Evolutionary conservation across 2,329 filamentous ascomycete species (phyloP), one percentile per base, ranked within the genome.

Genomic region (Xylaria sp.): DNA sequence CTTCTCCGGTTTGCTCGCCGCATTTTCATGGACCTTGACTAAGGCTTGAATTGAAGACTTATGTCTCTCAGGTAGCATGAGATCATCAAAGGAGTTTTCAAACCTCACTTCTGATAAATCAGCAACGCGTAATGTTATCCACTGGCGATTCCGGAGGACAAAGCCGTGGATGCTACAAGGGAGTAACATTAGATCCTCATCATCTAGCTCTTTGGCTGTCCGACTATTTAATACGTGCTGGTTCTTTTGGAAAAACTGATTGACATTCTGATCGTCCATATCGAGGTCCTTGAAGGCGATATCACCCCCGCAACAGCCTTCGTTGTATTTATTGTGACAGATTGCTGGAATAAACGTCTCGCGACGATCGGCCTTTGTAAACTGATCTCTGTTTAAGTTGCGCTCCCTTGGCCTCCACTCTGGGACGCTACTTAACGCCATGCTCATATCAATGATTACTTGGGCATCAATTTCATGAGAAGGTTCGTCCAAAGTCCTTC

Each of bases 11-110:
- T 25, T 50, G 9, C 46, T 46, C 5, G n/a, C 34, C 4, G 55
- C 28, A 23, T 63, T 66, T 23, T 69, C 63, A n/a, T 69, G 67
- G 18, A 63, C 45, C 1, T 63, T 48, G 3, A 69, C 67, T 10
- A 69, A 46, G 9, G 67, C 67, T 63, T 69, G 63, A 10, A 69
- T 63, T 2, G 59, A 13, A 10, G 36, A 59, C n/a, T 69, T 69
- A 18, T 69, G 63, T 28, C 20, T 36, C 13, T 63, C 36, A 34
- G 63, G 67, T 3, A 69, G 12, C 53, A 69, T 62, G n/a, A 69
- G 63, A 1, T 62, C 60, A 7, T 63, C 25, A 18, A 69, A 60
- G 12, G 39, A 61, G 20, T 53, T 69, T 25, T 48, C 10, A 39
- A 69, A 69, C 15, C 10, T 36, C 12, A 60, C 59, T 52, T 63